Evolutionary conservation across 2,329 filamentous ascomycete species (phyloP).

Genomic region (Pseudocercospora musae): DNA sequence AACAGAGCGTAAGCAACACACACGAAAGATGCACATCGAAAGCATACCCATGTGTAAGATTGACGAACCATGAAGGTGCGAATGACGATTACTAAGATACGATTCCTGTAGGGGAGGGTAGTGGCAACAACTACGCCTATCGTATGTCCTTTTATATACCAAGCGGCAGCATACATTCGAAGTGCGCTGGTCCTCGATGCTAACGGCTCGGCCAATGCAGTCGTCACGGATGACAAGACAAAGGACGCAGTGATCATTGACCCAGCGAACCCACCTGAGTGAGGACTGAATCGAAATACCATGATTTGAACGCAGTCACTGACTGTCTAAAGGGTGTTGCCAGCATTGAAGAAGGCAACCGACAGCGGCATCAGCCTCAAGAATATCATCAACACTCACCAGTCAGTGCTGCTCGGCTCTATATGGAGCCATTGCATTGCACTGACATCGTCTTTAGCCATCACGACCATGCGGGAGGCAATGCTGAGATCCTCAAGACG

Average conservation of each 20-base stretch:
- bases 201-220: background rate
- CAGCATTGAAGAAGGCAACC: constrained; percentile 69
- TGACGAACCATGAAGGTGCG: constrained; percentile 29
- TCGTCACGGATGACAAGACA: constrained; percentile 50
- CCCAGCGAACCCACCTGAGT: constrained; percentile 76
- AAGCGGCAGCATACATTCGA: background rate
- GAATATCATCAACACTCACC: constrained; percentile 93
- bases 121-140: constrained; percentile 80
- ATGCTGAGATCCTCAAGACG: constrained; percentile 66
- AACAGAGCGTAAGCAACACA: constrained; percentile 19
- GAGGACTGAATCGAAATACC: constrained; percentile 33
- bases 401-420: constrained; percentile 58
- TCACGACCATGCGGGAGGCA: constrained; percentile 91
- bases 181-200: background rate
- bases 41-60: constrained; percentile 82
- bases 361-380: constrained; percentile 73
- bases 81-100: constrained; percentile 12
- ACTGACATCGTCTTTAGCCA: constrained; percentile 59
- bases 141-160: constrained; percentile 16
- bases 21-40: constrained; percentile 70
- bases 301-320: constrained; percentile 1
- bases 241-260: constrained; percentile 65
- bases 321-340: constrained; percentile 50
- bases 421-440: background rate
- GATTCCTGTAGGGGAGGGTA: constrained; percentile 63